Evolutionary conservation across 306 rosid species (phyloP).

Genomic region (Acacia crassicarpa): DNA sequence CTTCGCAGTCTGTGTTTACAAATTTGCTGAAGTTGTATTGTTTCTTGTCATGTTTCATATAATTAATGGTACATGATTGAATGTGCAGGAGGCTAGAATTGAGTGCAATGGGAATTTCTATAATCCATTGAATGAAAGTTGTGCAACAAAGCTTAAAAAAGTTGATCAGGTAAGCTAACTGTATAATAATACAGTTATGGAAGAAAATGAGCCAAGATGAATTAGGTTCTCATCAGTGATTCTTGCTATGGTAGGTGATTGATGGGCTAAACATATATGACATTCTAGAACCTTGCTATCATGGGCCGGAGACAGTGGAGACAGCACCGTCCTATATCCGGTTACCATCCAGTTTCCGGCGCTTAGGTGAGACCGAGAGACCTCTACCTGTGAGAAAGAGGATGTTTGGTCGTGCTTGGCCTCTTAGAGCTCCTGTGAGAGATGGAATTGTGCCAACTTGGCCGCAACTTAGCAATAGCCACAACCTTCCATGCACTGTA

Average conservation of each 20-base stretch:
- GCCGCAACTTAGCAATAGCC: conserved; percentile 59
- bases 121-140: conserved; percentile 36
- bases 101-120: conserved; percentile 70
- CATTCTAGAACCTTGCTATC: conserved; percentile 96
- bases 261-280: conserved; percentile 67
- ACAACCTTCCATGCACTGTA: conserved; percentile 77
- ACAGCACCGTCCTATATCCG: conserved; percentile 36
- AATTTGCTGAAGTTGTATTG: neutral
- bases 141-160: conserved; percentile 49
- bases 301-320: conserved; percentile 38
- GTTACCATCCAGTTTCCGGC: conserved; percentile 70
- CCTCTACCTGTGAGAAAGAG: conserved; percentile 89
- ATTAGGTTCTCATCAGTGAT: conserved; percentile 24
- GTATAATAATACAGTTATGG: neutral
- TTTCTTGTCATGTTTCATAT: conserved; percentile 31
- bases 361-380: conserved; percentile 80
- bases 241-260: conserved; percentile 48
- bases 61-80: conserved; percentile 21
- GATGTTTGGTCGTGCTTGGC: conserved; percentile 99
- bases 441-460: conserved; percentile 85
- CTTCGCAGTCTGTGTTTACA: conserved; percentile 14
- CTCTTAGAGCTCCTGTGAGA: conserved; percentile 88
- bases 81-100: conserved; percentile 52
- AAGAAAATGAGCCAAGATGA: conserved; percentile 20
- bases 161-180: conserved; percentile 61